Conservation (phyloP, 495 filamentous ascomycete species). For the Poronia punctata region DNA sequence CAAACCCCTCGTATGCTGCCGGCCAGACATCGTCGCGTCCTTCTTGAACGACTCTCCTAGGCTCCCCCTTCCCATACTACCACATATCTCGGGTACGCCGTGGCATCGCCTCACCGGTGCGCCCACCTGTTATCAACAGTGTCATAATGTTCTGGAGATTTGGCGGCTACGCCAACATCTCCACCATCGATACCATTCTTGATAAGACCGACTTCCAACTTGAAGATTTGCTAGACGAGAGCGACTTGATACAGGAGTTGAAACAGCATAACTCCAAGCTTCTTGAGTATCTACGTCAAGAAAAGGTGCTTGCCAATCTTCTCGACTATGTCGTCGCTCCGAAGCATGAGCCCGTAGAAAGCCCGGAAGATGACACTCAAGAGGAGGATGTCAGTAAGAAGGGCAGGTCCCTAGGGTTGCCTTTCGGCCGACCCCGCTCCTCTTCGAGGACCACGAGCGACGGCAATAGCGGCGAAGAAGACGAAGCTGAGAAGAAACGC, state of each 20-base stretch:
- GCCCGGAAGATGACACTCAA: slow-evolving; percentile 54
- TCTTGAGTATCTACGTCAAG: slow-evolving; percentile 88
- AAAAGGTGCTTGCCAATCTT: slow-evolving; percentile 76
- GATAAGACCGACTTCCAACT: slow-evolving; percentile 91
- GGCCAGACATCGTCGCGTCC: not conserved
- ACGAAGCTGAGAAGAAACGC: slow-evolving; percentile 76
- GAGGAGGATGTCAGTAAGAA: slow-evolving; percentile 34
- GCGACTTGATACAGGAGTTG: slow-evolving; percentile 91
- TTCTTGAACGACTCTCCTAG: not conserved
- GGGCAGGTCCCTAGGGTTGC: slow-evolving; percentile 41
- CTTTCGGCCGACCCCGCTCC: slow-evolving; percentile 38
- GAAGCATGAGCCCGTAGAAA: slow-evolving; percentile 49
- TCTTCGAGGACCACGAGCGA: slow-evolving; percentile 33
- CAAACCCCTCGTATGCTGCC: slow-evolving; percentile 7
- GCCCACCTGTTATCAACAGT: not conserved
- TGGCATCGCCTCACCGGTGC: not conserved
- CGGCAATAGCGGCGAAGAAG: slow-evolving; percentile 38
- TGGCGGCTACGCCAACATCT: slow-evolving; percentile 95
- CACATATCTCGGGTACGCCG: not conserved
- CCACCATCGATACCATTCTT: slow-evolving; percentile 90
- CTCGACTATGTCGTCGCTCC: slow-evolving; percentile 88
- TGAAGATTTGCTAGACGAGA: slow-evolving; percentile 92
- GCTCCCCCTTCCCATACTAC: not conserved
- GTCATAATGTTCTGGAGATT: slow-evolving; percentile 96
- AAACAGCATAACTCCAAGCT: slow-evolving; percentile 98